Percentiles rank a stretch among this genome's conserved stretches.
Conservation (phyloP, 345 rosid genomes). For the Zanthoxylum bungeanum region DNA sequence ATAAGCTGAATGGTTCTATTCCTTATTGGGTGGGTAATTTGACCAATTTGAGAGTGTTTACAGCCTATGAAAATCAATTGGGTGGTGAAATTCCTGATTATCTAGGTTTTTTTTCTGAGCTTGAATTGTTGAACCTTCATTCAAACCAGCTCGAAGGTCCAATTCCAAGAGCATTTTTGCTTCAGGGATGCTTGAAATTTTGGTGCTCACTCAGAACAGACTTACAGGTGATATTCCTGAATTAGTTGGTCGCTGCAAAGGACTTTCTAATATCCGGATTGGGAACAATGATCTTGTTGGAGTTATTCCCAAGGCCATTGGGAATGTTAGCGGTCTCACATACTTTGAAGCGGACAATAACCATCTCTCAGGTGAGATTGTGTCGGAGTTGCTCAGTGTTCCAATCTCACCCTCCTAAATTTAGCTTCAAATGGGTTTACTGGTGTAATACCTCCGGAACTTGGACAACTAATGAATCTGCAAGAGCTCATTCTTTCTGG, state of each 20-base stretch:
- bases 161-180: constrained; percentile 74
- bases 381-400: constrained; percentile 65
- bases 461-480: constrained; percentile 73
- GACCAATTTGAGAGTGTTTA: constrained; percentile 51
- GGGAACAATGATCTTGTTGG: constrained; percentile 86
- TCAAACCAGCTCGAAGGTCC: constrained; percentile 79
- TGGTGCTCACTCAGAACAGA: constrained; percentile 79
- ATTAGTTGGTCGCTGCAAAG: constrained; percentile 61
- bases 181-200: constrained; percentile 71
- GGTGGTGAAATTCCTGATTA: constrained; percentile 63
- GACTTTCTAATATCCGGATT: constrained; percentile 75
- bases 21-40: constrained; percentile 74
- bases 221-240: constrained; percentile 70
- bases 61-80: constrained; percentile 63
- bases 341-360: constrained; percentile 91
- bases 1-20: constrained; percentile 65
- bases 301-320: constrained; percentile 68
- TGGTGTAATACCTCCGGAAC: constrained; percentile 65
- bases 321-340: constrained; percentile 77
- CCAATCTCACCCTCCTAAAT: constrained; percentile 83
- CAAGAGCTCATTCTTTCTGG: constrained; percentile 93
- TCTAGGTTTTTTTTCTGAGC: constrained; percentile 64
- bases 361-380: constrained; percentile 77
- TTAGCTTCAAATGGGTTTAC: constrained; percentile 81
- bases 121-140: constrained; percentile 81